phyloP scores from a whole-genome alignment of 148 eudicot genomes.

The Diospyros kaki region DNA sequence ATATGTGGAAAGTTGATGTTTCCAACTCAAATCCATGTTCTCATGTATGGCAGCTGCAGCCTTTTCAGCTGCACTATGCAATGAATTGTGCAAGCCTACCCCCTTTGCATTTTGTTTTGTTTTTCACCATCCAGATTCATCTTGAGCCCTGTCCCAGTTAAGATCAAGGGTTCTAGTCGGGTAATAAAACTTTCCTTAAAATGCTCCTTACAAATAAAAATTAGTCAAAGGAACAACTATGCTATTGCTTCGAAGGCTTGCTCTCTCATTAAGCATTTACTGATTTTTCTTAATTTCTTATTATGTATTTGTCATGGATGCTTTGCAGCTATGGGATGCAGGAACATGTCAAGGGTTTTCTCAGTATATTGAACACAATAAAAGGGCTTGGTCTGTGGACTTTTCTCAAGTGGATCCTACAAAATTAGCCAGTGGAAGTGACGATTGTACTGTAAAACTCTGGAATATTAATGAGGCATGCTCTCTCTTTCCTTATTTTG shows the following conservation, averaged over 20 bases:
- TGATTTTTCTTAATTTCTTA: background rate
- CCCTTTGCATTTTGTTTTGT: no score
- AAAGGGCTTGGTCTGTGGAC: conserved; percentile 96
- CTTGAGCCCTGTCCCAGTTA: no score
- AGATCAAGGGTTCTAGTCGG: no score
- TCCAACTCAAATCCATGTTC: background rate
- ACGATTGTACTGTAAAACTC: conserved; percentile 71
- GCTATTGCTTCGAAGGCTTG: no score
- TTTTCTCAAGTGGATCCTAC: conserved; percentile 78
- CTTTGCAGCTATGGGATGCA: conserved; percentile 85
- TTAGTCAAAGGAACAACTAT: no score
- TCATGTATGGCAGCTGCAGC: background rate
- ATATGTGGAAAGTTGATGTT: background rate
- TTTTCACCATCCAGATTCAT: no score
- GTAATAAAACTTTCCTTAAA: no score
- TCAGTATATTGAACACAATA: conserved; percentile 54
- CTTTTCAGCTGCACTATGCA: background rate
- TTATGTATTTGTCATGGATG: conserved; percentile 13
- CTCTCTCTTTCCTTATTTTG: conserved; percentile 11
- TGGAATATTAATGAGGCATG: conserved; percentile 87
- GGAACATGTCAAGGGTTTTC: conserved; percentile 66
- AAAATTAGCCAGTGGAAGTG: conserved; percentile 85
- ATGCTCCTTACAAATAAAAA: no score
- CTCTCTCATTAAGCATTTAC: background rate
- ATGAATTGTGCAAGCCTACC: background rate